Evolutionary conservation across 208 protist species (phyloP).

Genomic region (Wallacemonas sp.): DNA sequence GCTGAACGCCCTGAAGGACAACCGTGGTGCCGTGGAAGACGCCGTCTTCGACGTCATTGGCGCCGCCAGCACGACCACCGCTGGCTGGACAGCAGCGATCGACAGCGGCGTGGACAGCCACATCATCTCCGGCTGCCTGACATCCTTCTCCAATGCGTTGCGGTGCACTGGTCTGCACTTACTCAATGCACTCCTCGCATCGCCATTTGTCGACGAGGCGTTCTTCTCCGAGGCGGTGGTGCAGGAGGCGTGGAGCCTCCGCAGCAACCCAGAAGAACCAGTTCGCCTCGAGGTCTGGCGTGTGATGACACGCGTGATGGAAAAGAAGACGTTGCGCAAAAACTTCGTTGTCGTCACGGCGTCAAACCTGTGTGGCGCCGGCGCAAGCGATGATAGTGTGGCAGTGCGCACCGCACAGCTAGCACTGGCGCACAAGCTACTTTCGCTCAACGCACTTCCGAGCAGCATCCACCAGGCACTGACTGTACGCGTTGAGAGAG

Average conservation of each 20-base stretch:
- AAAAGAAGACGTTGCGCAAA: constrained; percentile 7
- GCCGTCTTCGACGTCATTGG: constrained; percentile 53
- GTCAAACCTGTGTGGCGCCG: constrained; percentile 51
- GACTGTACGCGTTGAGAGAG: constrained; percentile 19
- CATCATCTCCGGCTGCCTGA: constrained; percentile 30
- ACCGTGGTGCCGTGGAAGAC: constrained; percentile 24
- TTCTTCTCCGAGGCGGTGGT: constrained; percentile 37
- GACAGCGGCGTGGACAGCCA: neutral
- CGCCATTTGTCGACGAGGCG: constrained; percentile 35
- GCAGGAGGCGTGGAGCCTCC: constrained; percentile 53
- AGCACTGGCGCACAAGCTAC: constrained; percentile 28
- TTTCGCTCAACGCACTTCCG: constrained; percentile 6
- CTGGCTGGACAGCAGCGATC: constrained; percentile 34
- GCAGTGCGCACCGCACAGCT: constrained; percentile 59
- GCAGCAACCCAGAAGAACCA: constrained; percentile 33
- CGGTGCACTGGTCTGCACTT: constrained; percentile 34
- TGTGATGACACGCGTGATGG: constrained; percentile 18
- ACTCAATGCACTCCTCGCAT: constrained; percentile 28
- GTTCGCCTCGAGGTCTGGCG: constrained; percentile 57
- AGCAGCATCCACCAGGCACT: neutral
- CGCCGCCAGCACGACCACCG: constrained; percentile 36
- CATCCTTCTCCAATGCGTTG: constrained; percentile 23
- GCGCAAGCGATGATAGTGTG: constrained; percentile 22
- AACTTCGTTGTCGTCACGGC: constrained; percentile 35
- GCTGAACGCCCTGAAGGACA: constrained; percentile 4